Conservation (phyloP, 805 yeast genomes). For the Saccharomycopsis schoenii region DNA sequence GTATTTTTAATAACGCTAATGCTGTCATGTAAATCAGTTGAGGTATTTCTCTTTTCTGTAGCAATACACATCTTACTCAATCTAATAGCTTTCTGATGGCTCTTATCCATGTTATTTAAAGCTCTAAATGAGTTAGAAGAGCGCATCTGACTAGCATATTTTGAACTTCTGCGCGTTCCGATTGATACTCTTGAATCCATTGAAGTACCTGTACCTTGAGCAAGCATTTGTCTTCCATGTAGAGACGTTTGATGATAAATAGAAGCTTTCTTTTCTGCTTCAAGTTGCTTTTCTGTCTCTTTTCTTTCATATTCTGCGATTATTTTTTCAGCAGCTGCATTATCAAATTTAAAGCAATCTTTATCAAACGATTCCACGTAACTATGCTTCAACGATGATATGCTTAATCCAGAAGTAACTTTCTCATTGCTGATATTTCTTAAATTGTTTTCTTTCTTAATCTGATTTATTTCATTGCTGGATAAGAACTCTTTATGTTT, state of each 20-base stretch:
- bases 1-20: slow-evolving; percentile 7
- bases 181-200: background rate
- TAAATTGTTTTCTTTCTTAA: background rate
- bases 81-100: slow-evolving; percentile 13
- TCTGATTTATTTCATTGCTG: background rate
- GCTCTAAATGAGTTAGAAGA: background rate
- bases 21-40: slow-evolving; percentile 1
- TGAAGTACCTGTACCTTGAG: background rate
- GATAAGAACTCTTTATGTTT: slow-evolving; percentile 12
- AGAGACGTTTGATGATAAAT: background rate
- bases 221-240: background rate
- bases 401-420: slow-evolving; percentile 5
- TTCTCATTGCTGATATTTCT: background rate
- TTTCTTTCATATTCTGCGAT: background rate
- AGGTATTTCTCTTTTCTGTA: slow-evolving; percentile 1
- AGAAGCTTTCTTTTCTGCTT: background rate
- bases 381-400: slow-evolving; percentile 4
- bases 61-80: slow-evolving; percentile 17
- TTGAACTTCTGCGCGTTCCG: background rate
- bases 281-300: background rate
- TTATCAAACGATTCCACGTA: background rate
- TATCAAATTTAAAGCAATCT: background rate
- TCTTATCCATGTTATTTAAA: background rate
- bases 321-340: background rate
- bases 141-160: background rate